Base-by-base conservation (phyloP, 352 stramenopile species). In the Pythium grandisporangium region DNA sequence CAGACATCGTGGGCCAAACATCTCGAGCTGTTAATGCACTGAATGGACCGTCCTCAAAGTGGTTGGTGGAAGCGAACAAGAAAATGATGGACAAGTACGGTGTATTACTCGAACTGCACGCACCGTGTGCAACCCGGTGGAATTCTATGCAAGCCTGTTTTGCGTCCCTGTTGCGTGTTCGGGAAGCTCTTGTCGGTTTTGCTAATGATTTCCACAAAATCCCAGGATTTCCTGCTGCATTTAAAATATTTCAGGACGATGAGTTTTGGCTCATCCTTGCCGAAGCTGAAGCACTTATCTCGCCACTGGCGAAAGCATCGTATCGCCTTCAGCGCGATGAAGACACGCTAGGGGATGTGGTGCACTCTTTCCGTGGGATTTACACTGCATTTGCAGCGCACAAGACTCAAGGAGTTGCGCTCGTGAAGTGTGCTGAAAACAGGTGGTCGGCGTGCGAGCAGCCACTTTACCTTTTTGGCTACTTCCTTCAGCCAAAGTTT, bases 121-220 rank as follows among this genome's bases (percentile, higher is more conserved):
- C 2, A 11, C 22, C 35, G 5, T 39, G 30, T 37, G 30, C 32
- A 8, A 37, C 27, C 12, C 5, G 32, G 11, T 48, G 42, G 22
- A 48, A 48, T 17, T 48, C 42, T 2, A 34, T 48, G 30, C 42
- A 48, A n/a, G 30, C 21, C 1, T 48, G 42, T 19, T 48, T 33
- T 13, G 42, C 42, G 12, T 48, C 42, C 3, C 23, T 48, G 2
- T 22, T 35, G n/a, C 42, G 42, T 7, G 32, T 41, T 17, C 30
- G 22, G 7, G 19, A 7, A 4, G 42, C 30, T 7, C 21, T 48
- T 2, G 16, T 20, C 7, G 12, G 2, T 5, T 37, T 37, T 8
- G 40, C 8, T 13, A 25, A 5, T 11, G 26, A 6, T 6, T 20
- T 8, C 39, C 26, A 37, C 7, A 37, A 25, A 29, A 35, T n/a